Evolutionary conservation across 148 eudicot genomes (phyloP).

Genomic region (Amaranthus hypochondriacus): DNA sequence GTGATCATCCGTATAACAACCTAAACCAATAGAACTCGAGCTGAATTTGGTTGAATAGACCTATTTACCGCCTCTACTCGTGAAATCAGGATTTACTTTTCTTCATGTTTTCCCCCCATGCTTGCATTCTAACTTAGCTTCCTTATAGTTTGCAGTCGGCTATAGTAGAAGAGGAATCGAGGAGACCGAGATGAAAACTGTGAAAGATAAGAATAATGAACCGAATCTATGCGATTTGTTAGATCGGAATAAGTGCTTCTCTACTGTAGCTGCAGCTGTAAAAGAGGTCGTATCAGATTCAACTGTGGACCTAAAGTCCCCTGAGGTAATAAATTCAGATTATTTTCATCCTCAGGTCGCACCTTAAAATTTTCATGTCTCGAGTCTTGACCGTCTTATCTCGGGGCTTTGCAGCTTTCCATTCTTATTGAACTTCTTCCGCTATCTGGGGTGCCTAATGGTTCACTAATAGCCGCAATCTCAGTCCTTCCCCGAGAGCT

Average conservation of each 20-base stretch:
- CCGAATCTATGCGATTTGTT: slow-evolving; percentile 32
- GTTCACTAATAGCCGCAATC: slow-evolving; percentile 48
- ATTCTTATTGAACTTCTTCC: slow-evolving; percentile 67
- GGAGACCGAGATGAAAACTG: slow-evolving; percentile 46
- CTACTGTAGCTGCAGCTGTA: slow-evolving; percentile 56
- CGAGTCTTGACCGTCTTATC: background rate
- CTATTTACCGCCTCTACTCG: no score
- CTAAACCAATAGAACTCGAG: no score
- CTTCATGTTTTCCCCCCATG: no score
- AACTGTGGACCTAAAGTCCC: slow-evolving; percentile 65
- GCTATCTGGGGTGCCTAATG: slow-evolving; percentile 48
- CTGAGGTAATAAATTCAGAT: slow-evolving; percentile 43
- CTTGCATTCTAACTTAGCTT: slow-evolving; percentile 4
- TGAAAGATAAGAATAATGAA: slow-evolving; percentile 21
- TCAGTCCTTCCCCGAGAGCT: slow-evolving; percentile 65
- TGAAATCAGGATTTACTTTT: no score
- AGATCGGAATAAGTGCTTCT: slow-evolving; percentile 69
- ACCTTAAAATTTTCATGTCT: background rate
- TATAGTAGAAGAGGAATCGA: slow-evolving; percentile 78
- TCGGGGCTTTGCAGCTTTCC: slow-evolving; percentile 39
- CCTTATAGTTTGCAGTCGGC: slow-evolving; percentile 69
- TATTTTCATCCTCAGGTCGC: background rate
- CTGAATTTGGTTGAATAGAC: no score
- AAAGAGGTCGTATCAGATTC: slow-evolving; percentile 54
- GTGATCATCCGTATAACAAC: no score